These are phyloP conservation scores for Silene uniflora DNA, from an alignment of 148 eudicot genomes.

Conservation along the genomic window DNA sequence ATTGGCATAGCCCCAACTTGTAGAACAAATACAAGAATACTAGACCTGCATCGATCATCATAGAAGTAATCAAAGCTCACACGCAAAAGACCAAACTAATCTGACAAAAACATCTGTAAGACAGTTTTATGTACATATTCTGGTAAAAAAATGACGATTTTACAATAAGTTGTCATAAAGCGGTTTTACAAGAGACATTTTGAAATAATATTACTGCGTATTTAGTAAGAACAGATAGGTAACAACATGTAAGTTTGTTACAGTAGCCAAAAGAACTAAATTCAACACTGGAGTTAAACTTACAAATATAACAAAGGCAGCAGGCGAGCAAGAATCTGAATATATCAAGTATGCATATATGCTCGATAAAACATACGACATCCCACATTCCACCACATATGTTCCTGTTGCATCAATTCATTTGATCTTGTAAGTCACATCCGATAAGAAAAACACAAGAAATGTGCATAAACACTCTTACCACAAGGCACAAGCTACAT, in stretches of 20 bases:
- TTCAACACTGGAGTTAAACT: neutral
- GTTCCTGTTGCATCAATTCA: constrained; percentile 26
- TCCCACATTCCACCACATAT: constrained; percentile 46
- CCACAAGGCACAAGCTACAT: no score
- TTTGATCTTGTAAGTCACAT: neutral
- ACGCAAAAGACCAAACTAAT: no score
- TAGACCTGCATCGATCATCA: constrained; percentile 27
- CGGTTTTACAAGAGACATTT: no score
- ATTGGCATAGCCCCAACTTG: constrained; percentile 47
- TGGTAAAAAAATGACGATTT: no score
- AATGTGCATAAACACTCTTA: no score
- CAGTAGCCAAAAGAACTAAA: neutral
- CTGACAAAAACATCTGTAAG: no score
- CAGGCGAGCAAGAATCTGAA: constrained; percentile 32
- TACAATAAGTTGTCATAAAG: no score
- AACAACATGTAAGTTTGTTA: no score
- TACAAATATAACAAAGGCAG: constrained; percentile 39
- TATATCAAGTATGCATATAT: constrained; percentile 35
- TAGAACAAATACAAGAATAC: constrained; percentile 35
- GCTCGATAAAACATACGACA: constrained; percentile 41
- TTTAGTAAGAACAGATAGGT: no score
- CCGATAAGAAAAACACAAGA: neutral
- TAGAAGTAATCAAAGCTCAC: neutral
- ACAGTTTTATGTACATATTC: no score
- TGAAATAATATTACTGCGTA: no score